A percentile compares a stretch with the other conserved stretches of the same genome.
Evolutionary conservation across 805 yeast genomes (phyloP).

Genomic region (Allodekkera sacchari): DNA sequence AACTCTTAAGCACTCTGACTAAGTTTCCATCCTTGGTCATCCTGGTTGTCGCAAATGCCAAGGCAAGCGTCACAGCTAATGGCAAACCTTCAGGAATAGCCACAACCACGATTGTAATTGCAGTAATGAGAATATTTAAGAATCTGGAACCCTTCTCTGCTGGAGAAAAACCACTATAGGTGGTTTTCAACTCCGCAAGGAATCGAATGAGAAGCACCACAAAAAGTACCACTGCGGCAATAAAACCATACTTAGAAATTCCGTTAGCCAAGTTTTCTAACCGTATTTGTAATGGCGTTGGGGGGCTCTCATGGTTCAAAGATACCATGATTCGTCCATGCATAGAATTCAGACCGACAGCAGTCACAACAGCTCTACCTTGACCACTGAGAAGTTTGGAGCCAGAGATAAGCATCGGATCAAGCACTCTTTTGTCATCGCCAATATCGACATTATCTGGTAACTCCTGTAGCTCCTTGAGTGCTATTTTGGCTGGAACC

Average conservation of each 20-base stretch:
- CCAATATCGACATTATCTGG: slow-evolving; percentile 29
- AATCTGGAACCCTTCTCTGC: slow-evolving; percentile 80
- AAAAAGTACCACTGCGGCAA: slow-evolving; percentile 78
- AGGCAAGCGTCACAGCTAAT: slow-evolving; percentile 89
- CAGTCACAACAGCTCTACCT: slow-evolving; percentile 79
- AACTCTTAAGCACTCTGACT: slow-evolving; percentile 86
- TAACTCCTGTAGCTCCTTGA: slow-evolving; percentile 25
- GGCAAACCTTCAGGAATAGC: slow-evolving; percentile 99
- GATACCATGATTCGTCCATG: slow-evolving; percentile 89
- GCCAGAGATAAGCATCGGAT: slow-evolving; percentile 87
- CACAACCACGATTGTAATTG: slow-evolving; percentile 89
- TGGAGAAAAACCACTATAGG: slow-evolving; percentile 35
- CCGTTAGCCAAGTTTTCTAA: slow-evolving; percentile 81
- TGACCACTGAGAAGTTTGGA: slow-evolving; percentile 81
- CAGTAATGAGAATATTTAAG: slow-evolving; percentile 78
- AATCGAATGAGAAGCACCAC: slow-evolving; percentile 72
- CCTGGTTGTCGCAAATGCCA: slow-evolving; percentile 96
- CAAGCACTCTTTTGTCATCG: slow-evolving; percentile 38
- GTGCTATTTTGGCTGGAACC: slow-evolving; percentile 39
- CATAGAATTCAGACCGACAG: slow-evolving; percentile 83
- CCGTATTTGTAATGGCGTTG: slow-evolving; percentile 83
- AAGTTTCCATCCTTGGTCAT: slow-evolving; percentile 95
- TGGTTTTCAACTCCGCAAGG: slow-evolving; percentile 47
- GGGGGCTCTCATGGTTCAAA: slow-evolving; percentile 64
- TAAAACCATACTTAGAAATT: slow-evolving; percentile 87